Evolutionary conservation across 2,329 filamentous ascomycete genomes (phyloP).

Genomic region (Diaporthe ampelina): DNA sequence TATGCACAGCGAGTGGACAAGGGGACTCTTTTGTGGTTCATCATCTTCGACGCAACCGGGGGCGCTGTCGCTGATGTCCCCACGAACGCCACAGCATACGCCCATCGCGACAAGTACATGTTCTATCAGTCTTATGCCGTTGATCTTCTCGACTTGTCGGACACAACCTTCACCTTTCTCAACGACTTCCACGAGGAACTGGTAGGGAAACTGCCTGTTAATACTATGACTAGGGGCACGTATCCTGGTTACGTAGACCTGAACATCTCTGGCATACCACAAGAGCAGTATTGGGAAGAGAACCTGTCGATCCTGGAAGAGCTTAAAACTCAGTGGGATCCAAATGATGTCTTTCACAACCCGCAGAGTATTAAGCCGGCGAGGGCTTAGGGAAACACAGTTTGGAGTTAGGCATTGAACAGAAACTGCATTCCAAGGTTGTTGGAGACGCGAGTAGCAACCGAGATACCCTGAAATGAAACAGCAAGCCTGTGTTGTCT

Average conservation of each 20-base stretch:
- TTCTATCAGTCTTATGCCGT: constrained; percentile 75
- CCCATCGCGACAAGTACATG: constrained; percentile 74
- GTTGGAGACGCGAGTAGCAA: neutral
- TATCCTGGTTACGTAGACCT: constrained; percentile 77
- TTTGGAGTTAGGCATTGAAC: too few relatives aligned
- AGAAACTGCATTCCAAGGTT: too few relatives aligned
- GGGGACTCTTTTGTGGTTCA: constrained; percentile 69
- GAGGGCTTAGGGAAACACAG: neutral
- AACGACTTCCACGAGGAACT: constrained; percentile 62
- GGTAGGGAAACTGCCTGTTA: constrained; percentile 54
- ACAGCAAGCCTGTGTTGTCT: neutral
- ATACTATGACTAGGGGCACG: constrained; percentile 57
- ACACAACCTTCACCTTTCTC: constrained; percentile 65
- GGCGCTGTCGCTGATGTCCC: constrained; percentile 71
- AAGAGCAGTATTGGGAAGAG: constrained; percentile 68
- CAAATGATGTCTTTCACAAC: constrained; percentile 69
- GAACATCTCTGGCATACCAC: constrained; percentile 56
- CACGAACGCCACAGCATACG: constrained; percentile 70
- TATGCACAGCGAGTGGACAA: constrained; percentile 65
- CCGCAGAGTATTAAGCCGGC: constrained; percentile 66
- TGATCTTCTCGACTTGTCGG: constrained; percentile 60
- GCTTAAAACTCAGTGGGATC: constrained; percentile 68
- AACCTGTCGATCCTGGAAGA: constrained; percentile 62
- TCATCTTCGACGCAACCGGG: constrained; percentile 74
- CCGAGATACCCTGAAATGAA: neutral